Evolutionary conservation across 768 basidiomycete genomes (phyloP), one percentile per base, ranked within the genome.

Genomic region (Tephrocybe sp.): DNA sequence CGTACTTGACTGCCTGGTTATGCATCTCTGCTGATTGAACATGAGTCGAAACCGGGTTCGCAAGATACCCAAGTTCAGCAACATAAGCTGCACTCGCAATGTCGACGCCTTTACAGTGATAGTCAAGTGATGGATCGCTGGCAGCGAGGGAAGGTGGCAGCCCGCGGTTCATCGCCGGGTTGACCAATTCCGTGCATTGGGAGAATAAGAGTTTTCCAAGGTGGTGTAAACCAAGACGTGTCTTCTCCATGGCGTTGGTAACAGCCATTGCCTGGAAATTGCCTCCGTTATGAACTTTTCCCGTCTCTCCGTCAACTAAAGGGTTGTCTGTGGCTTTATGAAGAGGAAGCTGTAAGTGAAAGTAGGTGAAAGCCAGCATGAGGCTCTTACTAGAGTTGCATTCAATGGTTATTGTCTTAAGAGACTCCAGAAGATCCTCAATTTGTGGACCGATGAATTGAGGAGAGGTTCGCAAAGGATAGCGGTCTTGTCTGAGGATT

Each of bases 1-100:
- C 87, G 52, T 55, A 90, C 88, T 94, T 94, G 66, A 94, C 80
- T 36, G 92, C 87, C 66, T 94, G 92, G 58, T 94, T 94, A 62
- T 92, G 89, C 87, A 92, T 90, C 69, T 94, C 91, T 1, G 91
- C 91, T 1, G 86, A 87, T 60, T 93, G 89, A 41, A 91, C 82
- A 57, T 88, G 86, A 0, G 89, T 89, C 2, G 86, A 87, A 9
- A 93, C 90, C 0, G 92, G 90, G 69, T 82, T 89, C 16, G 87
- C 91, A 21, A 92, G 77, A 60, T 79, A 85, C 24, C 90, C 91
- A 26, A 94, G 79, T 66, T 94, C 92, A 38, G 85, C 75, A 2
- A 85, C 79, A 62, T 94, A 93, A 0, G 92, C 85, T 8, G 92
- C 90, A 5, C 81, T 77, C 35, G 84, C 87, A 52, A 94, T 93